A percentile compares a stretch with the other conserved stretches of the same genome.
Evolutionary conservation across 139 green algal genomes (phyloP).

Genomic region (Klebsormidium nitens): DNA sequence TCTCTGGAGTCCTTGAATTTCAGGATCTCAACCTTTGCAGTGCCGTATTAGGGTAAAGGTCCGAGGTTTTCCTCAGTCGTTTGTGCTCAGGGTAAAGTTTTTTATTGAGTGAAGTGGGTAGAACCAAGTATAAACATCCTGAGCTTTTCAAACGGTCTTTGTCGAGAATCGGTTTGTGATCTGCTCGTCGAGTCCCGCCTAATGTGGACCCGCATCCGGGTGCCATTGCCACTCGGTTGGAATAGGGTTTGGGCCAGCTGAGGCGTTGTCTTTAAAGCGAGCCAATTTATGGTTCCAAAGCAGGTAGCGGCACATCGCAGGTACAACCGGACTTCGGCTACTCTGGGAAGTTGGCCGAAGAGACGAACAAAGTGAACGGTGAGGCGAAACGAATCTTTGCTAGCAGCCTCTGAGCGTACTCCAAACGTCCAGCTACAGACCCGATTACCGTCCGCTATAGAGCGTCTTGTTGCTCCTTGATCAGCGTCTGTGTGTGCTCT

Average conservation of each 20-base stretch:
- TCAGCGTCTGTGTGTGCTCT: neutral
- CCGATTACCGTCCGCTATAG: neutral
- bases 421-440: neutral
- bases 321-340: slow-evolving; percentile 23
- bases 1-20: no score
- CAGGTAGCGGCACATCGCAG: no score
- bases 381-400: neutral
- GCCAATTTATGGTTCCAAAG: no score
- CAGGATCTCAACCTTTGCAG: no score
- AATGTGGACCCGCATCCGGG: no score
- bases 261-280: neutral
- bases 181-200: neutral
- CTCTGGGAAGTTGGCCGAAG: slow-evolving; percentile 37
- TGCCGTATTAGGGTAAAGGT: no score
- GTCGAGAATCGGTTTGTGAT: neutral
- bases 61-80: no score
- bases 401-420: neutral
- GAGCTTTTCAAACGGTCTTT: neutral
- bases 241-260: neutral
- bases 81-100: no score
- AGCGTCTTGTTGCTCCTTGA: neutral
- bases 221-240: neutral
- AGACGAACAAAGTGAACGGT: slow-evolving; percentile 42
- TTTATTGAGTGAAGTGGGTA: no score
- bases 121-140: no score